Conservation (phyloP, 768 basidiomycete species). For the Auricularia sp. region DNA sequence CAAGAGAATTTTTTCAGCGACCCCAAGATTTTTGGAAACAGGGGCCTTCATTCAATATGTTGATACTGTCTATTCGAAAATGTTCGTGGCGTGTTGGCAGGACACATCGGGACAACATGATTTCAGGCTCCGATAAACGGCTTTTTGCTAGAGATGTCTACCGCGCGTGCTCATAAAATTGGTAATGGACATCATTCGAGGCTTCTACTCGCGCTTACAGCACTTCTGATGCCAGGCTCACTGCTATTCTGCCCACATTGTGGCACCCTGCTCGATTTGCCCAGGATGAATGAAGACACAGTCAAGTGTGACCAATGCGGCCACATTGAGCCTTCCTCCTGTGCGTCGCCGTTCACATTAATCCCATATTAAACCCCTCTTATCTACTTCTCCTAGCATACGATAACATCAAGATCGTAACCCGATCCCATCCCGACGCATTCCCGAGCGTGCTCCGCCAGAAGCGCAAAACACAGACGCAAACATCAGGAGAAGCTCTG, state of each 20-base stretch:
- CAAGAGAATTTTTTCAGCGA: no score
- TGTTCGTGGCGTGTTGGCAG: no score
- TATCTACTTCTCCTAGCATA: conserved; percentile 48
- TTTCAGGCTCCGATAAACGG: no score
- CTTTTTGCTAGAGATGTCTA: not conserved
- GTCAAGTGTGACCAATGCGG: conserved; percentile 85
- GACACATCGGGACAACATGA: no score
- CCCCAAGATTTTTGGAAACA: no score
- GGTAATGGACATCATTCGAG: conserved; percentile 18
- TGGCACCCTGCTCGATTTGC: conserved; percentile 79
- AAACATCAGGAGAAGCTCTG: conserved; percentile 57
- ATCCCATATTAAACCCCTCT: not conserved
- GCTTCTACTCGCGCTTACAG: not conserved
- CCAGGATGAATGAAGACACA: conserved; percentile 58
- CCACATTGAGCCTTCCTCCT: conserved; percentile 76
- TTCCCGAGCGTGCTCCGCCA: conserved; percentile 85
- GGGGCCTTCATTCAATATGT: no score
- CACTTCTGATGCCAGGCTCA: conserved; percentile 45
- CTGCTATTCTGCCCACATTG: conserved; percentile 91
- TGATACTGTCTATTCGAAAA: no score
- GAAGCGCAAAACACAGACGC: conserved; percentile 83
- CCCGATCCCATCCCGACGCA: conserved; percentile 85
- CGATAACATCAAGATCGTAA: conserved; percentile 82
- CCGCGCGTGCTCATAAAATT: conserved; percentile 34
- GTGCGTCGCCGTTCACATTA: conserved; percentile 37